phyloP scores from a whole-genome alignment of 2,329 filamentous ascomycete species.

The Curvularia verruculosa region DNA sequence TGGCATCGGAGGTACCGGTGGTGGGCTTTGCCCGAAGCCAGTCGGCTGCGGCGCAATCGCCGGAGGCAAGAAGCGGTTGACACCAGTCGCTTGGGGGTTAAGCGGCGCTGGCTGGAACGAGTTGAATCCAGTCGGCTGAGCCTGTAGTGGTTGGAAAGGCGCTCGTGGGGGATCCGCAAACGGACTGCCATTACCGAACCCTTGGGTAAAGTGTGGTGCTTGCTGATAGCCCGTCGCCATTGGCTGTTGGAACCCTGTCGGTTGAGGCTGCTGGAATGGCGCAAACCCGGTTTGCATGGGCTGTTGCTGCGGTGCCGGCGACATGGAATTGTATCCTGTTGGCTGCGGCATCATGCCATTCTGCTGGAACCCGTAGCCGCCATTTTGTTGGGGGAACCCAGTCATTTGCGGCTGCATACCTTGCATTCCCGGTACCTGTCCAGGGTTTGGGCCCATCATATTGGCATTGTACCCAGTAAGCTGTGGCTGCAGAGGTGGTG shows the following conservation, averaged over 20 bases:
- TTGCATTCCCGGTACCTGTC: conserved; percentile 51
- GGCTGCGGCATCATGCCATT: conserved; percentile 49
- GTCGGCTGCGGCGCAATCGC: conserved; percentile 61
- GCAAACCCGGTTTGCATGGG: conserved; percentile 50
- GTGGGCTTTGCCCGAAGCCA: conserved; percentile 60
- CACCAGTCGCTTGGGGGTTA: conserved; percentile 61
- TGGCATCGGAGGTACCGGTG: conserved; percentile 64
- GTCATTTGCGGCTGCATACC: conserved; percentile 48
- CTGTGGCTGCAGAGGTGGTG: conserved; percentile 79
- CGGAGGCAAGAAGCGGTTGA: conserved; percentile 55
- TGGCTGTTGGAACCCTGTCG: conserved; percentile 50
- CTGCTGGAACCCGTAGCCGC: conserved; percentile 42
- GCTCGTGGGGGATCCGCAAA: conserved; percentile 60
- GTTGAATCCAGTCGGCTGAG: conserved; percentile 50
- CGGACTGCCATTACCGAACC: conserved; percentile 58
- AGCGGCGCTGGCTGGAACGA: conserved; percentile 47
- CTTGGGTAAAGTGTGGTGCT: conserved; percentile 46
- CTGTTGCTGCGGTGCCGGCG: conserved; percentile 49
- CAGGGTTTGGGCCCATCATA: conserved; percentile 67
- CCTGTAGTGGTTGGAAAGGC: conserved; percentile 48
- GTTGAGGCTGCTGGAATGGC: conserved; percentile 55
- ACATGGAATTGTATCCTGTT: conserved; percentile 44
- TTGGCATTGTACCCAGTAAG: conserved; percentile 71
- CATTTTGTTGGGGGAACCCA: conserved; percentile 48
- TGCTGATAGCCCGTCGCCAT: conserved; percentile 57